A percentile compares a stretch with the other conserved stretches of the same genome.
phyloP scores from a whole-genome alignment of 75 land plant genomes.

The Adiantum capillusveneris region DNA sequence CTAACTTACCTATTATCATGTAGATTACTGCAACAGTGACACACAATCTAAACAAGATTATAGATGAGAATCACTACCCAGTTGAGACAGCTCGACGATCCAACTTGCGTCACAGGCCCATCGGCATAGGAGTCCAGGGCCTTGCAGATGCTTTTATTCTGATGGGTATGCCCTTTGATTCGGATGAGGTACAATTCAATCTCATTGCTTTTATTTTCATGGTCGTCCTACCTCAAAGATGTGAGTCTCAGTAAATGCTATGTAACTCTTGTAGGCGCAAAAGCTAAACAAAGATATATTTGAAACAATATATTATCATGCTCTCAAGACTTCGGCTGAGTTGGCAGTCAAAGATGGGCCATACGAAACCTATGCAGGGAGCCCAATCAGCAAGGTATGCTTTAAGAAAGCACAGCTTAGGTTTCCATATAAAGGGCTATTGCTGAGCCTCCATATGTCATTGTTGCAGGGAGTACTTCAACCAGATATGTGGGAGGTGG shows the following conservation, averaged over 20 bases:
- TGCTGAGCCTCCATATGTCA: too few species aligned
- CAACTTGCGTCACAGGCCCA: constrained; percentile 82
- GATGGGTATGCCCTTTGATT: constrained; percentile 97
- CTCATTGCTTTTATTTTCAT: too few species aligned
- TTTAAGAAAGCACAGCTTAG: not conserved
- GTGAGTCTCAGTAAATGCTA: too few species aligned
- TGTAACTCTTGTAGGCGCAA: constrained; percentile 69
- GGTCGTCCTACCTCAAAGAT: too few species aligned
- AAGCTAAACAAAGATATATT: constrained; percentile 89
- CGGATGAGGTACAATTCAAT: constrained; percentile 53
- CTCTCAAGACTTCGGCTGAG: constrained; percentile 72
- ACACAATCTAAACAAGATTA: constrained; percentile 84
- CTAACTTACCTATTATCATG: too few species aligned
- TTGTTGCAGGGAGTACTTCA: constrained; percentile 76
- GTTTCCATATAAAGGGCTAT: too few species aligned
- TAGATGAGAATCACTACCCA: constrained; percentile 91
- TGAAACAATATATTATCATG: constrained; percentile 96
- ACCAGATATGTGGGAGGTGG: constrained; percentile 94
- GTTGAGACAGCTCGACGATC: constrained; percentile 83
- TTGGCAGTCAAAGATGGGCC: constrained; percentile 76
- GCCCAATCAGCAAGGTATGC: constrained; percentile 89
- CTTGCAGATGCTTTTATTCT: constrained; percentile 94
- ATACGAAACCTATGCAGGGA: constrained; percentile 79
- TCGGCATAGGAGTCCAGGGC: constrained; percentile 97
- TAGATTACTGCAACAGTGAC: constrained; percentile 80